Conservation (phyloP, 1,284 basidiomycete species). For the Trichosporon sp. region DNA sequence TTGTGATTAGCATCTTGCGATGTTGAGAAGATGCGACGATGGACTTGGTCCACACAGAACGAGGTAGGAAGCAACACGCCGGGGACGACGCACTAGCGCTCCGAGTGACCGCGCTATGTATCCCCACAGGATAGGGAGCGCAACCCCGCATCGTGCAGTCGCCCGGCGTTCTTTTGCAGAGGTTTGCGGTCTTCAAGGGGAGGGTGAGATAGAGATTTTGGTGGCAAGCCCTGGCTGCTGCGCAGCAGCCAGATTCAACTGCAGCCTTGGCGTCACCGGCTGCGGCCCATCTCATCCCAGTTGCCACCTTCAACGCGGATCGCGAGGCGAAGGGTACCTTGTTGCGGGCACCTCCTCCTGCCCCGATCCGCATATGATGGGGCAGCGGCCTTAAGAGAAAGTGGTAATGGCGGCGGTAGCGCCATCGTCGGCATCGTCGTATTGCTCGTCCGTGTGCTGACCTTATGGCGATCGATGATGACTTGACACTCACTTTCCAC, state of each 20-base stretch:
- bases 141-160: neutral
- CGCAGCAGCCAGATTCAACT: slow-evolving; percentile 10
- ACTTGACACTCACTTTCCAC: slow-evolving; percentile 17
- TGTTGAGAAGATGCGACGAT: neutral
- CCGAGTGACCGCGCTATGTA: neutral
- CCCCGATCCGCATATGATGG: neutral
- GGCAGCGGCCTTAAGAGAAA: neutral
- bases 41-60: neutral
- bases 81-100: neutral
- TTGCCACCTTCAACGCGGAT: neutral
- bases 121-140: neutral
- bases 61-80: neutral
- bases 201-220: neutral
- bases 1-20: neutral
- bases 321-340: neutral
- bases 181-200: slow-evolving; percentile 19
- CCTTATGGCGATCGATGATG: neutral
- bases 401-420: neutral
- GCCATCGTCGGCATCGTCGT: neutral
- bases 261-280: neutral
- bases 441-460: neutral
- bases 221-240: neutral
- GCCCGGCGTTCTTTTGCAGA: neutral
- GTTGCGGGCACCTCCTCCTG: neutral
- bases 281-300: neutral